These are phyloP conservation scores for Paratinospora sagittata DNA, from an alignment of 164 flowering plant species.

Conservation along the genomic window DNA sequence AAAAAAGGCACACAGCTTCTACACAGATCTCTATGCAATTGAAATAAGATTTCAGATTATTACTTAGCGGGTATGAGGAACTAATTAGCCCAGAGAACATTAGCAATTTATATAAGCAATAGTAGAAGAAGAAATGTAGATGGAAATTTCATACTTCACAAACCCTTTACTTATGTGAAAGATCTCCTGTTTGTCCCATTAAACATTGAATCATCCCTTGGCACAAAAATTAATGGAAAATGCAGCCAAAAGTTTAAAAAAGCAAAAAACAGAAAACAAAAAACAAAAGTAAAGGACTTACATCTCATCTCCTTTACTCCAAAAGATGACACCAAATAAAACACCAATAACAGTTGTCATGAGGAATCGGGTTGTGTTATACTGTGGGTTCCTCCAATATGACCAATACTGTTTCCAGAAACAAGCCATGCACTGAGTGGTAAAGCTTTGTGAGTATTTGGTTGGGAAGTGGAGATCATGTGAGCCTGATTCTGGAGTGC, in stretches of 20 bases:
- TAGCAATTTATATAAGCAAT: no score
- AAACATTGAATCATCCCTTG: no score
- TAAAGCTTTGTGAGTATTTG: constrained; percentile 58
- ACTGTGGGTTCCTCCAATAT: constrained; percentile 79
- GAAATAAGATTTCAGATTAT: no score
- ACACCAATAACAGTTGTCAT: constrained; percentile 51
- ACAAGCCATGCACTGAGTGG: constrained; percentile 69
- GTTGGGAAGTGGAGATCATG: constrained; percentile 64
- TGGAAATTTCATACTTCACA: no score
- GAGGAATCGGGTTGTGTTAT: constrained; percentile 55
- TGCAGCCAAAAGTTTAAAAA: neutral
- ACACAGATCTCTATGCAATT: no score
- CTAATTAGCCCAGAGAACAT: no score
- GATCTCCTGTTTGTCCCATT: no score
- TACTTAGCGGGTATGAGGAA: no score
- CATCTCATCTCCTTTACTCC: constrained; percentile 55
- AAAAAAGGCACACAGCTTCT: no score
- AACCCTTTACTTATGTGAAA: no score
- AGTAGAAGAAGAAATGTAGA: no score
- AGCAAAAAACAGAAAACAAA: neutral
- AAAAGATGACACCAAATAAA: constrained; percentile 67
- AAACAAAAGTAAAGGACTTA: constrained; percentile 24
- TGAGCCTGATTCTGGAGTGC: constrained; percentile 55
- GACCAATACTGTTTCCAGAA: constrained; percentile 87
- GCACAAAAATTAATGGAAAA: no score